phyloP scores from a whole-genome alignment of 169 alveolate genomes.

The Perkinsus chesapeaki region DNA sequence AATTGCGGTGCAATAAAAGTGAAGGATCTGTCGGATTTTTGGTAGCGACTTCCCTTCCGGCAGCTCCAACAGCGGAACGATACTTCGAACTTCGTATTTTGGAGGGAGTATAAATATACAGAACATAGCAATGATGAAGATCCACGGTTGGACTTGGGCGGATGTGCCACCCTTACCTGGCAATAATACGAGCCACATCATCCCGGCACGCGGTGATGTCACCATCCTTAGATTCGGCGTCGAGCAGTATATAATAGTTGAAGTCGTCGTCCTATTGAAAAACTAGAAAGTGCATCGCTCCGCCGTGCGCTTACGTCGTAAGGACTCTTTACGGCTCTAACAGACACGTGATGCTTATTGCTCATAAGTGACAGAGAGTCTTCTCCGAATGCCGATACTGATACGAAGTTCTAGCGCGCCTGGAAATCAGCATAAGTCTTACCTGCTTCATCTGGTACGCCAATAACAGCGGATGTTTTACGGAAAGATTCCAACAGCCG shows the following conservation, averaged over 20 bases:
- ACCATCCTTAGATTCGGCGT: neutral
- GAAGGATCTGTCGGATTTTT: too few relatives aligned
- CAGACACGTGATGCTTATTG: neutral
- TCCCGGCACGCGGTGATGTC: neutral
- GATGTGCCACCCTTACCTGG: neutral
- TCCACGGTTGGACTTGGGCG: neutral
- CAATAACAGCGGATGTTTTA: neutral
- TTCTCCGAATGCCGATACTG: neutral
- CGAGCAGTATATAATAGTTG: neutral
- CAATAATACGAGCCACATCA: neutral
- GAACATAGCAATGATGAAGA: too few relatives aligned
- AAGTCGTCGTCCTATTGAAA: neutral
- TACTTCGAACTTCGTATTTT: too few relatives aligned
- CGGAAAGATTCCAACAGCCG: neutral
- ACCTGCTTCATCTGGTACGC: neutral
- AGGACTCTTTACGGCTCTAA: neutral
- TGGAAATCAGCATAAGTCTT: neutral
- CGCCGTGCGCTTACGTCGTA: neutral
- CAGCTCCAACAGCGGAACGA: too few relatives aligned
- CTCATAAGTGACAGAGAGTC: neutral
- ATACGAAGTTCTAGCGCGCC: too few relatives aligned
- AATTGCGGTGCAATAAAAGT: too few relatives aligned
- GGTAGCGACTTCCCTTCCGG: too few relatives aligned
- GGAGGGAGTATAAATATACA: too few relatives aligned
- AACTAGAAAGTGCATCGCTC: neutral